Percentiles rank a stretch among this genome's conserved stretches.
Conservation (phyloP, 768 basidiomycete species). For the Pholiota conissans region DNA sequence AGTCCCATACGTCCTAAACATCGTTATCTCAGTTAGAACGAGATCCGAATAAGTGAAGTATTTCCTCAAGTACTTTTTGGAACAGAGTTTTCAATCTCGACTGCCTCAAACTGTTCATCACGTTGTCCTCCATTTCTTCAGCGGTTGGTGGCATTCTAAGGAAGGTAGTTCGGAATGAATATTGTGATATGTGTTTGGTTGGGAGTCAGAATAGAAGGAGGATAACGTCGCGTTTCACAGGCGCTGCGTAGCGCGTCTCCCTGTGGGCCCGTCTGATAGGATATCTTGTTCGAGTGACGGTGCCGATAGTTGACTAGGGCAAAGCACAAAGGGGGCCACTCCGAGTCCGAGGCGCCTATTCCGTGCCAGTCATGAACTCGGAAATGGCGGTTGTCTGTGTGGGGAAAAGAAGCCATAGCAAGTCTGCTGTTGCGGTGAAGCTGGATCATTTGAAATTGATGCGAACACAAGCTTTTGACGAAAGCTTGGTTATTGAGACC, state of each 20-base stretch:
- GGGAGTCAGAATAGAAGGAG: too few relatives aligned
- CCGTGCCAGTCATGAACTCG: background rate
- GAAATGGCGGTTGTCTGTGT: too few relatives aligned
- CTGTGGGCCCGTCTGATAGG: background rate
- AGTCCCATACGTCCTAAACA: constrained; percentile 11
- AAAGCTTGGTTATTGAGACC: background rate
- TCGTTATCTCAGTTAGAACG: background rate
- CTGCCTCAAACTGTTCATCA: background rate
- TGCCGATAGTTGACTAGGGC: background rate
- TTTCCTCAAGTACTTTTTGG: background rate
- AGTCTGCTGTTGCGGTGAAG: background rate
- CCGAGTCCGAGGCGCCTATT: background rate
- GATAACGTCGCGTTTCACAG: too few relatives aligned
- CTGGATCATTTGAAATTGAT: background rate
- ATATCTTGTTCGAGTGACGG: background rate
- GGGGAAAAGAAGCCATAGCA: background rate
- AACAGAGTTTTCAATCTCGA: background rate
- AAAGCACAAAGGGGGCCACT: background rate
- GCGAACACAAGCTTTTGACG: background rate
- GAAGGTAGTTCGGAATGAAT: background rate
- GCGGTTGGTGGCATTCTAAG: background rate
- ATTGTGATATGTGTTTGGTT: background rate
- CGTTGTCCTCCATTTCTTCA: background rate
- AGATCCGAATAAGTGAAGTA: background rate
- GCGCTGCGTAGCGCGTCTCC: too few relatives aligned